Percentiles rank a stretch among this genome's conserved stretches.
Conservation (phyloP, 106 monocot genomes). For the Xerophyta viscosa region DNA sequence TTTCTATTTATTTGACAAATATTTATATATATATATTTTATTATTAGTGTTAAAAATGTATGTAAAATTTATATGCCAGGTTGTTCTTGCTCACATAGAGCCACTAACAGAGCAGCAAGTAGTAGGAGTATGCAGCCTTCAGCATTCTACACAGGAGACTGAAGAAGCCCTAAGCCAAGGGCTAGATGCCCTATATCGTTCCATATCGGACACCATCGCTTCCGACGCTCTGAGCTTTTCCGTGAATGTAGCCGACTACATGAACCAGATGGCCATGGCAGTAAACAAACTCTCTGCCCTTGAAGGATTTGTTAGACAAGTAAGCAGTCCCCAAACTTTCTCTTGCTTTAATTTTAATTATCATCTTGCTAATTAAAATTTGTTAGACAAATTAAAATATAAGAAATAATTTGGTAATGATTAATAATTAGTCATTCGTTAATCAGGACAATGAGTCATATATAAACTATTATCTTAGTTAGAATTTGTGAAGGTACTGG, state of each 20-base stretch:
- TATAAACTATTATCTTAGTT: neutral
- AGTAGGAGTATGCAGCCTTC: constrained; percentile 58
- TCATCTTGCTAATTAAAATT: no score
- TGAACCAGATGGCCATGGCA: constrained; percentile 85
- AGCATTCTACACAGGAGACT: constrained; percentile 73
- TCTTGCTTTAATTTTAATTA: neutral
- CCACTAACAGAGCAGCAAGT: constrained; percentile 84
- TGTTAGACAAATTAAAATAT: no score
- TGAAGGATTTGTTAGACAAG: constrained; percentile 77
- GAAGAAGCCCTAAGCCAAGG: constrained; percentile 92
- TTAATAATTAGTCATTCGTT: no score
- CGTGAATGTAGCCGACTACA: constrained; percentile 82
- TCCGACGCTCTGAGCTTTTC: constrained; percentile 60
- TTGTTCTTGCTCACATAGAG: constrained; percentile 57
- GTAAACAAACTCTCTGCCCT: constrained; percentile 80
- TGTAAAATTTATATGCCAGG: constrained; percentile 21
- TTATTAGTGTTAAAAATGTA: no score
- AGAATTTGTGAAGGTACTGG: neutral
- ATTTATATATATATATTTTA: no score
- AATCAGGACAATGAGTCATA: no score
- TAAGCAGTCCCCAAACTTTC: constrained; percentile 6
- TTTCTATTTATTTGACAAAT: no score
- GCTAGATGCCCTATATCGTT: constrained; percentile 68
- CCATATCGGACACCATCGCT: constrained; percentile 61
- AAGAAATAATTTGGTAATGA: no score